Evolutionary conservation across 169 alveolate genomes (phyloP), one percentile per base, ranked within the genome.

Genomic region (Babesia sp.): DNA sequence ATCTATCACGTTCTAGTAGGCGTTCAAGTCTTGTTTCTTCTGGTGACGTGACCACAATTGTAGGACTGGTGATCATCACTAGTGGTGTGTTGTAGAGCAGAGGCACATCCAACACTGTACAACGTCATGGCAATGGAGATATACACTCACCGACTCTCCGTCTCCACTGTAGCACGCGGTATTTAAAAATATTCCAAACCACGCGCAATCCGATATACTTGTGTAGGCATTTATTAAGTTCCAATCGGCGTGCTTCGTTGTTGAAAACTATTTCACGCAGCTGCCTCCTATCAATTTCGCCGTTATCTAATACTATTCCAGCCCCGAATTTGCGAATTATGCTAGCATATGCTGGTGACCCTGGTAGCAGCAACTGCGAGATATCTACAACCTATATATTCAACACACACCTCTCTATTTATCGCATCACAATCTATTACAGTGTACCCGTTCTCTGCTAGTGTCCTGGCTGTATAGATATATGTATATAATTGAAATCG

Each of bases 101-200:
- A 20, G 93, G 93, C 7, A 87, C 88, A 54, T 89, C 93, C 37
- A 89, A 67, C 24, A 87, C 93, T 85, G 82, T 78, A 56, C 28
- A 9, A 67, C 24, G 29, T 18, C 18, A 5, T 31, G 24, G 31
- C 44, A 22, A 3, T 4, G 0, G 24, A 3, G 28, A 0, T 39
- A 7, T 3, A 24, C n/a, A 39, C 71, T 41, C 41, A 77, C 86
- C 86, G 12, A 77, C 63, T 8, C 46, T 66, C 11, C 34, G 39
- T 20, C 63, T 18, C 86, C 86, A 77, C 24, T 18, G 54, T 29
- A 89, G 64, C 46, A 89, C 66, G 50, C 88, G 61, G 68, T 89
- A 85, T 64, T 85, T 89, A 55, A 89, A 76, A 31, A 88, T 83
- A 58, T 89, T 84, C 79, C 90, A 82, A 33, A 89, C 69, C 24